A percentile compares a stretch with the other conserved stretches of the same genome.
These are phyloP conservation scores for Epichloe amarillans DNA, from an alignment of 2,329 filamentous ascomycete species.

Conservation along the genomic window DNA sequence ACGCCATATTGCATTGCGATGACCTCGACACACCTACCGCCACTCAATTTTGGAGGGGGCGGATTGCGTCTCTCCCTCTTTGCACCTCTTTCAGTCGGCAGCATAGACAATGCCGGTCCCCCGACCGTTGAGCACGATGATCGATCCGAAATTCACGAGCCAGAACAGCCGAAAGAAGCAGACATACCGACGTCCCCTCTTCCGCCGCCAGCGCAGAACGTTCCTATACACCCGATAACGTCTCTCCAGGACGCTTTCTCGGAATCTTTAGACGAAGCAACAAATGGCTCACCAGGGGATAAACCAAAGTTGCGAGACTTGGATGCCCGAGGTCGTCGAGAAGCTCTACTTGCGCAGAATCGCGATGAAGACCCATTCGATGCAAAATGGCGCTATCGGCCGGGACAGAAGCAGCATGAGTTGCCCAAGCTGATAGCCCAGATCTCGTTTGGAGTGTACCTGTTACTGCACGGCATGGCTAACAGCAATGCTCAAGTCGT, in stretches of 20 bases:
- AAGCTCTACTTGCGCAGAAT: slow-evolving; percentile 52
- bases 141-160: background rate
- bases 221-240: slow-evolving; percentile 51
- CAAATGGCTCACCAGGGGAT: slow-evolving; percentile 27
- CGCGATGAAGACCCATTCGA: slow-evolving; percentile 59
- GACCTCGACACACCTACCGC: slow-evolving; percentile 16
- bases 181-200: slow-evolving; percentile 9
- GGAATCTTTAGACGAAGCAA: slow-evolving; percentile 65
- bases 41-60: slow-evolving; percentile 16
- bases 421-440: slow-evolving; percentile 83
- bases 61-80: slow-evolving; percentile 19
- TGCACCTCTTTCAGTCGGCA: slow-evolving; percentile 12
- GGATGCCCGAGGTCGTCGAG: slow-evolving; percentile 49
- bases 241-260: slow-evolving; percentile 72
- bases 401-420: slow-evolving; percentile 70
- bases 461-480: slow-evolving; percentile 72
- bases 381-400: slow-evolving; percentile 61
- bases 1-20: slow-evolving; percentile 9
- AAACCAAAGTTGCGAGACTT: slow-evolving; percentile 41
- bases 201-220: slow-evolving; percentile 8
- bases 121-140: background rate
- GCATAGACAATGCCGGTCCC: background rate
- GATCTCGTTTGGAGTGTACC: slow-evolving; percentile 84
- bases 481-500: slow-evolving; percentile 84
- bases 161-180: background rate